Evolutionary conservation across 2,329 filamentous ascomycete species (phyloP).

Genomic region (Myriosclerotinia scirpicola): DNA sequence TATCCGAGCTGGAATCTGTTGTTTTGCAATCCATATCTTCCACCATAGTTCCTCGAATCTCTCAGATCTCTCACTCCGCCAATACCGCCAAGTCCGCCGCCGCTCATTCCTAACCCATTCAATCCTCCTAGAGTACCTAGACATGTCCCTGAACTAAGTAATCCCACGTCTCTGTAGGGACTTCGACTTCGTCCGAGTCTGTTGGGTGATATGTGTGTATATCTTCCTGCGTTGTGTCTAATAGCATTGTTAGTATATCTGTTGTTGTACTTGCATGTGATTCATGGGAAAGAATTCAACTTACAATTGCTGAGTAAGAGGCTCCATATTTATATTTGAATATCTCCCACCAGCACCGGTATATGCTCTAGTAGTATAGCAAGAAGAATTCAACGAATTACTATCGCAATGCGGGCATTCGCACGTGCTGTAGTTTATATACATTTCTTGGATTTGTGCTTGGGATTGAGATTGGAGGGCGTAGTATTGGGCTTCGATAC

Average conservation of each 20-base stretch:
- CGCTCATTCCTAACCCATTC: background rate
- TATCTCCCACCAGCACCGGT: background rate
- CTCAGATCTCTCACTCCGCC: constrained; percentile 13
- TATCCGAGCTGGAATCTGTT: background rate
- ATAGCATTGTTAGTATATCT: background rate
- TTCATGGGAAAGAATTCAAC: background rate
- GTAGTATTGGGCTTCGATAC: constrained; percentile 13
- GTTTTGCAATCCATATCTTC: constrained; percentile 11
- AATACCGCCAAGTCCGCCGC: background rate
- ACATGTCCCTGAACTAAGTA: constrained; percentile 13
- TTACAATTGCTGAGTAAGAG: constrained; percentile 12
- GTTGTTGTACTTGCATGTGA: background rate
- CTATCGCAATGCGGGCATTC: constrained; percentile 24
- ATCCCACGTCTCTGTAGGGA: constrained; percentile 14
- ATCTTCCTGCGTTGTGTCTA: constrained; percentile 5
- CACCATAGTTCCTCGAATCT: constrained; percentile 10
- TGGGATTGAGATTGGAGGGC: constrained; percentile 3
- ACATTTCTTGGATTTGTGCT: constrained; percentile 11
- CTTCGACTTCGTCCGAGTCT: constrained; percentile 16
- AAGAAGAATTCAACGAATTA: background rate
- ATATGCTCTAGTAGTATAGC: background rate
- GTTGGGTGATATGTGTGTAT: background rate
- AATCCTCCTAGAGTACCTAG: constrained; percentile 2
- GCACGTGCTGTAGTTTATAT: constrained; percentile 9
- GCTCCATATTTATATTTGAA: constrained; percentile 4